phyloP scores from a whole-genome alignment of 805 yeast genomes.

The Candida ipomoeae region DNA sequence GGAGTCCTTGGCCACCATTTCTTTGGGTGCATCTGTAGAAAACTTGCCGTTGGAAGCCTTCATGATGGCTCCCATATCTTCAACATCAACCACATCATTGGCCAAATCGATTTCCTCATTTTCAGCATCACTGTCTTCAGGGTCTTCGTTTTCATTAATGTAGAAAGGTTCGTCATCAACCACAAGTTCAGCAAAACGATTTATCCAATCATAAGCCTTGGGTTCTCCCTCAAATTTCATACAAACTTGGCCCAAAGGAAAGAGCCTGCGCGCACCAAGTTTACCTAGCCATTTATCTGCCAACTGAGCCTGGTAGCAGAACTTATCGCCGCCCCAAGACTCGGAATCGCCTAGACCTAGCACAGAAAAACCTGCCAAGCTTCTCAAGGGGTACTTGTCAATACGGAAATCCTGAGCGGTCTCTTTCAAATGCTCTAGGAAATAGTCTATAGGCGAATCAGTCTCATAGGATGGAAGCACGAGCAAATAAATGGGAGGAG shows the following conservation, averaged over 20 bases:
- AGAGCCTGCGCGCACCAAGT: slow-evolving; percentile 80
- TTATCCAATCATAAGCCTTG: slow-evolving; percentile 63
- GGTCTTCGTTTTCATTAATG: slow-evolving; percentile 48
- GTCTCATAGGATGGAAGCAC: slow-evolving; percentile 89
- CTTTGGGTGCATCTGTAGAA: slow-evolving; percentile 38
- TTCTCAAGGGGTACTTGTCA: slow-evolving; percentile 71
- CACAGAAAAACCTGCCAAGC: slow-evolving; percentile 75
- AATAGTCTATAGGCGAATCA: slow-evolving; percentile 87
- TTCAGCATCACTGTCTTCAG: slow-evolving; percentile 53
- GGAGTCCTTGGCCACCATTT: slow-evolving; percentile 86
- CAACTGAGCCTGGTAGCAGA: slow-evolving; percentile 77
- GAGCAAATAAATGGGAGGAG: slow-evolving; percentile 57
- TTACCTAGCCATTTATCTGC: slow-evolving; percentile 75
- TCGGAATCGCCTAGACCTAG: slow-evolving; percentile 86
- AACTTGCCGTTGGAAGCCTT: slow-evolving; percentile 29
- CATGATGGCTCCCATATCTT: slow-evolving; percentile 74
- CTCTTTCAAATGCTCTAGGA: slow-evolving; percentile 73
- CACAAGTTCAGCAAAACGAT: slow-evolving; percentile 54
- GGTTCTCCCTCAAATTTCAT: slow-evolving; percentile 64
- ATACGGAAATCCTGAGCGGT: slow-evolving; percentile 82
- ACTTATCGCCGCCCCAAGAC: slow-evolving; percentile 69
- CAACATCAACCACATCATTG: slow-evolving; percentile 65
- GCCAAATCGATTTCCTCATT: slow-evolving; percentile 34
- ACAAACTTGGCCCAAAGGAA: slow-evolving; percentile 81
- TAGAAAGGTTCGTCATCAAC: slow-evolving; percentile 67